Conservation (phyloP, 306 rosid species). For the Casuarina glauca region DNA sequence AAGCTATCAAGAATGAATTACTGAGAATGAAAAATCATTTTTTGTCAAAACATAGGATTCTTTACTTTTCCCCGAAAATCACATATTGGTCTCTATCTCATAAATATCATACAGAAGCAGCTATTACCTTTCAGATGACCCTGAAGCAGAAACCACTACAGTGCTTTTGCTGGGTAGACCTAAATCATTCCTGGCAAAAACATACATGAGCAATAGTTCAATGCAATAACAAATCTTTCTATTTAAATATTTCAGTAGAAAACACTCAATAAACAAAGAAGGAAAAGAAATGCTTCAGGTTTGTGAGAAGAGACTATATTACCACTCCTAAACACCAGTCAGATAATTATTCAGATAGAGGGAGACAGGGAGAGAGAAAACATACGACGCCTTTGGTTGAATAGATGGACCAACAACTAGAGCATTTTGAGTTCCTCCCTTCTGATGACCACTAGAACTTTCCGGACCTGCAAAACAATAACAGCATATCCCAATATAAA, state of each 20-base stretch:
- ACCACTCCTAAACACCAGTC: not conserved
- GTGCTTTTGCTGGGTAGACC: conserved; percentile 63
- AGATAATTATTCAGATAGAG: not conserved
- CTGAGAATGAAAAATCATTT: not conserved
- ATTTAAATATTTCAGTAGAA: not conserved
- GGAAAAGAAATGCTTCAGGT: too few relatives aligned
- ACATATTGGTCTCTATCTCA: conserved; percentile 12
- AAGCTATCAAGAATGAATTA: not conserved
- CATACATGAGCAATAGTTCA: conserved; percentile 28
- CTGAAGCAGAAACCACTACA: conserved; percentile 51
- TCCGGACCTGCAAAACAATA: conserved; percentile 47
- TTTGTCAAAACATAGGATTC: not conserved
- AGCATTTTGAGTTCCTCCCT: conserved; percentile 60
- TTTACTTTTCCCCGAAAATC: not conserved
- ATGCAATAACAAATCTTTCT: conserved; percentile 13
- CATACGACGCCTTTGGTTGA: conserved; percentile 65
- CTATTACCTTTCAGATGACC: conserved; percentile 82
- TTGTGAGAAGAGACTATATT: not conserved
- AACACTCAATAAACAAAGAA: not conserved
- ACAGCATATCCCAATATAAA: not conserved
- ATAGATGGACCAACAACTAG: conserved; percentile 84
- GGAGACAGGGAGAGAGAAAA: conserved; percentile 1
- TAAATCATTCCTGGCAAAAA: conserved; percentile 57
- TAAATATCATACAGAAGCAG: conserved; percentile 25
- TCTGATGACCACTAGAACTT: conserved; percentile 51